Evolutionary conservation across 768 basidiomycete genomes (phyloP), one percentile per base, ranked within the genome.

Genomic region (Gloeostereum incarnatum): DNA sequence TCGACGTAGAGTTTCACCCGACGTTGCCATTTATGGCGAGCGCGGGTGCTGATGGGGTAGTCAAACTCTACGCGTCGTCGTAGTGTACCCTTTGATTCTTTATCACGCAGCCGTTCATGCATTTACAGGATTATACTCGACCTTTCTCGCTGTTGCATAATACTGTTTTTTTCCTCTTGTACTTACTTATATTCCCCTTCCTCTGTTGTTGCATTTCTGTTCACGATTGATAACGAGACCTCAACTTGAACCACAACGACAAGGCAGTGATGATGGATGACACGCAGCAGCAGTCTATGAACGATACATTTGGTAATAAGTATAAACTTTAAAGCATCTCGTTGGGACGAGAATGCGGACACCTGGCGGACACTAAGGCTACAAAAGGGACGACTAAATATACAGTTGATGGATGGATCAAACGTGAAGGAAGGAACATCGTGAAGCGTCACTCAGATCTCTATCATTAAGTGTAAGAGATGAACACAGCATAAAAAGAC

Each of bases 1-100:
- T 96, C 45, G 87, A 80, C 49, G 81, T 94, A 9, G 80, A 84
- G 45, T 86, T 86, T 61, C 86, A 90, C 54, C 78, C 82, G 9
- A 73, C 81, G 43, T 58, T 92, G 40, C 84, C 86, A 20, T 78
- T 92, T 52, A 78, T 96, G 72, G 89, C 84, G 11, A 94, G 88
- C 56, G 87, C 88, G 14, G 94, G 94, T n/a, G 89, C 90, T 9
- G 94, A 97, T 60, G 92, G 93, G 19, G 82, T 90, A 31, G 79
- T 97, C 43, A 90, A 90, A 59, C 66, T 97, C 19, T 96, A 87
- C 57, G 84, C 86, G 44, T 85, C 84, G 51, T 89, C 84, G 62
- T 88, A 69, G 68, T 19, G 14, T 29, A 29, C 26, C 26, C 8
- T 29, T 29, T 8, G 26, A 29, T 29, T 29, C 26, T 8, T 8